These are phyloP conservation scores for Neurospora tetrasperma DNA, from an alignment of 495 filamentous ascomycete species.

Conservation along the genomic window DNA sequence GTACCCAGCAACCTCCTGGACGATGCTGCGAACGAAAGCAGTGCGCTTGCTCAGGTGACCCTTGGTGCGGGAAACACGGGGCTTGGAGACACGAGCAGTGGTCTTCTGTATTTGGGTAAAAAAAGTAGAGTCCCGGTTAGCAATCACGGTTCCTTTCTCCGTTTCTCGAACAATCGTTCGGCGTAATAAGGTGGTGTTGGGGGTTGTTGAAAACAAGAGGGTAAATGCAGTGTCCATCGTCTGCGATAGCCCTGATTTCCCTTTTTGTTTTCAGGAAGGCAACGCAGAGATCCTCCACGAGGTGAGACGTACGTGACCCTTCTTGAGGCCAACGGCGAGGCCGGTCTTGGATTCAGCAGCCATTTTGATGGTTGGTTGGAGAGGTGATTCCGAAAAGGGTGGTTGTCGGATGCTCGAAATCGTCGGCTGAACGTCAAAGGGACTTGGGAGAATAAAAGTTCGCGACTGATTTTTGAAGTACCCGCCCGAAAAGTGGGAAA, in stretches of 20 bases:
- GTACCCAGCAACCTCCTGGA: constrained; percentile 89
- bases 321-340: constrained; percentile 75
- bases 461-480: constrained; percentile 7
- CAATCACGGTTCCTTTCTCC: constrained; percentile 14
- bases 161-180: neutral
- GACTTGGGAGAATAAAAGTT: constrained; percentile 11
- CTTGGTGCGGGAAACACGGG: constrained; percentile 78
- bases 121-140: constrained; percentile 35
- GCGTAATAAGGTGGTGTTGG: neutral
- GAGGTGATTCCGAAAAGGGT: constrained; percentile 8
- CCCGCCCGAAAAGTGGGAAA: constrained; percentile 2
- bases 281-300: constrained; percentile 52
- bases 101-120: constrained; percentile 61
- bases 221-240: constrained; percentile 19
- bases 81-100: constrained; percentile 75
- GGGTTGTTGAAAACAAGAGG: constrained; percentile 5
- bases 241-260: constrained; percentile 10
- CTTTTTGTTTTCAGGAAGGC: constrained; percentile 18
- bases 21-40: constrained; percentile 80
- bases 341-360: constrained; percentile 48
- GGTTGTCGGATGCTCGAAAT: constrained; percentile 14
- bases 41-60: constrained; percentile 88
- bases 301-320: constrained; percentile 73
- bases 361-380: constrained; percentile 18
- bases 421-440: constrained; percentile 11